These are phyloP conservation scores for Colletotrichum sp. DNA, from an alignment of 2,329 filamentous ascomycete genomes.

Conservation along the genomic window DNA sequence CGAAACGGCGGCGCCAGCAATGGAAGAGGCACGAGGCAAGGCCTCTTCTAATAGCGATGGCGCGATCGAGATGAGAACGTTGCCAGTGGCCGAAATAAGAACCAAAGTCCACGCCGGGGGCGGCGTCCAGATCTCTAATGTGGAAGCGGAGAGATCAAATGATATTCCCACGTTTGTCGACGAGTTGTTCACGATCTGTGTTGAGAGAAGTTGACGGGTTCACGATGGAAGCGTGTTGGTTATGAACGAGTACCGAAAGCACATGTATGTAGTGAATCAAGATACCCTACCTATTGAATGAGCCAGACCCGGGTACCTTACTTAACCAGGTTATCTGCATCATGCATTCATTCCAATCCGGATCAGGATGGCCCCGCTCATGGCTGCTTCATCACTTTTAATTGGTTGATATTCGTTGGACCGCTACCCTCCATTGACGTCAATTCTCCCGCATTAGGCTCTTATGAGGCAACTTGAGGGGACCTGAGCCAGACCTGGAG, in stretches of 20 bases:
- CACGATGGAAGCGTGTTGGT: not conserved
- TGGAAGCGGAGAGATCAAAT: slow-evolving; percentile 37
- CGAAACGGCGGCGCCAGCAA: not conserved
- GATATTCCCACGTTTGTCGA: slow-evolving; percentile 48
- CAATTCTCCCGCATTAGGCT: not conserved
- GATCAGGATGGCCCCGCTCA: not conserved
- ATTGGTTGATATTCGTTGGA: not conserved
- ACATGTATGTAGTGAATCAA: not conserved
- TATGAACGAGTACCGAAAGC: not conserved
- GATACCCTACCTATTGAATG: not conserved
- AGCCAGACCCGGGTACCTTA: not conserved
- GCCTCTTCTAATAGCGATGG: not conserved
- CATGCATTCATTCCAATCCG: not conserved
- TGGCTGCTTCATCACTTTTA: not conserved
- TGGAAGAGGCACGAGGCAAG: not conserved
- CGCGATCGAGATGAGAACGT: slow-evolving; percentile 30
- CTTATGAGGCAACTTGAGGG: not conserved
- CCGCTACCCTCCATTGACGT: not conserved
- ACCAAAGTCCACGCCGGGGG: slow-evolving; percentile 26
- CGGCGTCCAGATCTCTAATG: slow-evolving; percentile 31
- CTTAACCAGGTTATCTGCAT: not conserved
- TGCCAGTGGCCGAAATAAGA: slow-evolving; percentile 22
- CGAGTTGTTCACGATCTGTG: slow-evolving; percentile 41
- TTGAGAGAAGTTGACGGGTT: slow-evolving; percentile 1
- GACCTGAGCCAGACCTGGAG: not conserved